Percentiles rank a stretch among this genome's conserved stretches.
Conservation (phyloP, 202 grass and related monocot genomes). For the Panicum virgatum region DNA sequence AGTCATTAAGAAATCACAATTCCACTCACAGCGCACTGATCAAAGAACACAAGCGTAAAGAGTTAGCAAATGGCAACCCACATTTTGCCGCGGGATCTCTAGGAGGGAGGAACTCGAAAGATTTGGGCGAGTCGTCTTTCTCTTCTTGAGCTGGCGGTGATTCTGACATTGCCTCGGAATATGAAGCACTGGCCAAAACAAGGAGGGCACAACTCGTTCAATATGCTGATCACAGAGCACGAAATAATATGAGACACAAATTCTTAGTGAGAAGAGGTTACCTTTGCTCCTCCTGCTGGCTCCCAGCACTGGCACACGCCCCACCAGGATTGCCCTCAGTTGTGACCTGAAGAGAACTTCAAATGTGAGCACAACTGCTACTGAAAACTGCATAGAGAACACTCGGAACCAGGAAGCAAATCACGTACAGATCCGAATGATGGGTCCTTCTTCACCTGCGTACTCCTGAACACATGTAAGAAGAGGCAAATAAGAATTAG, state of each 20-base stretch:
- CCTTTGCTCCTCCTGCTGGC: constrained; percentile 39
- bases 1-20: constrained; percentile 14
- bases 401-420: not conserved
- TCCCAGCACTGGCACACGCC: not conserved
- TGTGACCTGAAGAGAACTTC: constrained; percentile 31
- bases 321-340: not conserved
- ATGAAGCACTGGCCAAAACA: constrained; percentile 31
- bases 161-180: constrained; percentile 24
- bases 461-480: constrained; percentile 46
- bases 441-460: constrained; percentile 19
- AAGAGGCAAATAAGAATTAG: not conserved
- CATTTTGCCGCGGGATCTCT: no score
- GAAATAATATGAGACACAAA: not conserved
- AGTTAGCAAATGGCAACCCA: no score
- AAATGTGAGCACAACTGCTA: not conserved
- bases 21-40: not conserved
- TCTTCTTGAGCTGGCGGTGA: constrained; percentile 12
- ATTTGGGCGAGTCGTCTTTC: constrained; percentile 27
- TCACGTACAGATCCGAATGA: constrained; percentile 48
- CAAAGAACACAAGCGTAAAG: no score
- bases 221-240: not conserved
- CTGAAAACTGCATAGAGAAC: not conserved
- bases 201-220: not conserved
- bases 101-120: constrained; percentile 57
- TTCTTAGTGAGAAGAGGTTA: constrained; percentile 8